Base-by-base conservation (phyloP, 495 filamentous ascomycete genomes). In the Penicillium tannophilum region DNA sequence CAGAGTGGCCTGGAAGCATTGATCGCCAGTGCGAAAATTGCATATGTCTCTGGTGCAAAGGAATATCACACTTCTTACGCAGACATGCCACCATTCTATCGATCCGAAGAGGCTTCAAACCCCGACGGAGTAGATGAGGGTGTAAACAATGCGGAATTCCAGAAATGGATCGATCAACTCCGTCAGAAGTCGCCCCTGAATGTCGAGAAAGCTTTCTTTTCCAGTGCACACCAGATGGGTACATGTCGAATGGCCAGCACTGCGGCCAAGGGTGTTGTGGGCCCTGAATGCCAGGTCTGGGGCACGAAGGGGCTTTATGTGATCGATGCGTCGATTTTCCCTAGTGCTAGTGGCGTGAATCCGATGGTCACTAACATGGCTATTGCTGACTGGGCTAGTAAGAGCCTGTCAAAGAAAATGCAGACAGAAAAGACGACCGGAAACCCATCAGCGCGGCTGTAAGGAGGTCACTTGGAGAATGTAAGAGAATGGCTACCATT, bases 311-410 rank as follows among this genome's bases (percentile, higher is more conserved):
- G 84, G 0, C 59, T 97, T 61, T 94, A 88, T 65, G 86, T 97
- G 4, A 83, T 86, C 2, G 93, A 98, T 77, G 89, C 91, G 28
- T 95, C 91, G 62, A 86, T 97, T 1, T 92, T 97, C 61, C 93
- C 93, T 0, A 90, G 86, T 56, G 92, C 93, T 6, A 92, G 88
- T 62, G 93, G 93, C 4, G 92, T 95, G 11, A 97, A 97, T 69
- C 93, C 92, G 4, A 97, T 97, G 93, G 75, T 96, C 39, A 96
- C 92, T 43, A 88, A 82, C 56, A 94, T 97, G 92, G 91, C 86
- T 4, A 91, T 96, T 63, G 79, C 87, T 26, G 76, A 79, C 52
- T 76, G 71, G 67, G 68, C 72, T 9, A 79, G 76, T 66, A 68
- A 65, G 8, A 75, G 73, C 30, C 52, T 79, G 14, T 72, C 67